Base-by-base conservation (phyloP, 2,329 filamentous ascomycete genomes). In the Mycosphaerella sp. region DNA sequence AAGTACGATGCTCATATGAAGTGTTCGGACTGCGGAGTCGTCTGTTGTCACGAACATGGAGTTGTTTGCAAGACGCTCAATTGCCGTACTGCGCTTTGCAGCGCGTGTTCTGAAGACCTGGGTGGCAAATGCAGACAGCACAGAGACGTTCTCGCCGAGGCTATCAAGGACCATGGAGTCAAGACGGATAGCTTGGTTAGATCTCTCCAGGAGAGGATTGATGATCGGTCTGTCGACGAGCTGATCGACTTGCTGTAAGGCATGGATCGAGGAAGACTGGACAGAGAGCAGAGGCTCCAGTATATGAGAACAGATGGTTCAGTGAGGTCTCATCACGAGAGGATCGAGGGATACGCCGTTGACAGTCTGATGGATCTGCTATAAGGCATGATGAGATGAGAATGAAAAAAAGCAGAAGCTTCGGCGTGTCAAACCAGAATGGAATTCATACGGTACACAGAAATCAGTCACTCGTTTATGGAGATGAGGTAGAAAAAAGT, bases 31-130 rank as follows among this genome's bases (percentile, higher is more conserved):
- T 54, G 52, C 37, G 42, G 30, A 10, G 30, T 39, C 6, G 47
- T 47, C 3, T 54, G 48, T 25, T 54, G 52, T 39, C 42, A 43
- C 28, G 46, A 54, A 37, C 47, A 50, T 43, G 52, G 52, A 30
- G 25, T 32, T 40, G 43, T 54, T 14, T 54, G 52, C 52, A 40
- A 45, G 46, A 43, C 39, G 9, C 32, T 50, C 10, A 45, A 36
- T 27, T 54, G 52, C 32, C 41, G 52, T 7, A 47, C 42, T 10
- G 41, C 52, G 13, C 36, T 54, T 8, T 54, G 52, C 42, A 18
- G 28, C 12, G 28, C 30, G 27, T 54, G 52, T n/a, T 16, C 32
- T 18, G 36, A 49, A 25, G 43, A 35, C 7, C 35, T 39, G 16
- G 43, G 44, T 14, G 46, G 46, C 2, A 37, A 37, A 18, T 54